Percentiles rank a stretch among this genome's conserved stretches.
phyloP scores from a whole-genome alignment of 2,329 filamentous ascomycete species.

The Westerdykella ornata region DNA sequence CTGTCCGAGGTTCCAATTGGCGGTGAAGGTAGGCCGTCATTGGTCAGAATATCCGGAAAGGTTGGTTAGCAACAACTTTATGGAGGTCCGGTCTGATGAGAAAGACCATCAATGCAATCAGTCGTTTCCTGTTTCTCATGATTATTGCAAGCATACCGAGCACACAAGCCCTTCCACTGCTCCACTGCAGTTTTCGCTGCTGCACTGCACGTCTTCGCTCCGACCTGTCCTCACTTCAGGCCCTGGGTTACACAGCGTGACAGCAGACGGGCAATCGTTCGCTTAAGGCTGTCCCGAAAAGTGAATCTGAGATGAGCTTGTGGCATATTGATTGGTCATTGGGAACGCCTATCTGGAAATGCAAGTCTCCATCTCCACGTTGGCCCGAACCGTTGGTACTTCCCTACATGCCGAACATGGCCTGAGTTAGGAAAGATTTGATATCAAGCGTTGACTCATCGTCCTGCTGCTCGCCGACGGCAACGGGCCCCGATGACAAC shows the following conservation, averaged over 20 bases:
- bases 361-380: neutral
- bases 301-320: no score
- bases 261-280: no score
- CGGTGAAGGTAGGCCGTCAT: conserved; percentile 30
- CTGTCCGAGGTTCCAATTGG: conserved; percentile 21
- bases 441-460: neutral
- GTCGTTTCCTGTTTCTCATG: no score
- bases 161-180: no score
- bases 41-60: conserved; percentile 17
- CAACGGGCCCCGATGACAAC: neutral
- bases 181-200: no score
- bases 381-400: neutral
- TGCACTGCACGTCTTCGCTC: no score
- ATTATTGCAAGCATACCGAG: no score
- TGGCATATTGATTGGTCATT: no score
- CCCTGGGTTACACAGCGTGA: no score
- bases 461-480: neutral
- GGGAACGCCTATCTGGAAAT: no score
- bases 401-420: neutral
- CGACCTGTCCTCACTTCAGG: no score
- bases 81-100: conserved; percentile 7
- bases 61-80: conserved; percentile 20
- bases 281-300: no score
- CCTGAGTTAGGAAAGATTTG: neutral
- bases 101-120: neutral